Conservation (phyloP, 192 early-diverging fungal species). For the Coemansia sp. region DNA sequence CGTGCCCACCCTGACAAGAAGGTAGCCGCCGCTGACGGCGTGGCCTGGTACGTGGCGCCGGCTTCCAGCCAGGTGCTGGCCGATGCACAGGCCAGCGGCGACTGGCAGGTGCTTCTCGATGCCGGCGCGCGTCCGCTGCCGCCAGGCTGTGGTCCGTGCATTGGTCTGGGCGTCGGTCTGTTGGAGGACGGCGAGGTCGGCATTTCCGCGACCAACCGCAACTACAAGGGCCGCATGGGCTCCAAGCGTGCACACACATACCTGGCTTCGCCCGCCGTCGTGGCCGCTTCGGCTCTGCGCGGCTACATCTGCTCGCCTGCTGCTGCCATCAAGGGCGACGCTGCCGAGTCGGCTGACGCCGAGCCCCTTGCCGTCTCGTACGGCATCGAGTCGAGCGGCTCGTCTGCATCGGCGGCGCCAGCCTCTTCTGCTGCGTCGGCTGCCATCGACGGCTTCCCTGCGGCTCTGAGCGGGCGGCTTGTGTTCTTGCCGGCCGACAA, state of each 20-base stretch:
- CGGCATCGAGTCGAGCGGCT: conserved; percentile 25
- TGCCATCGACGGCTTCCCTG: conserved; percentile 70
- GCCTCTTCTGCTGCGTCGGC: conserved; percentile 9
- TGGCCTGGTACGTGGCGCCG: conserved; percentile 95
- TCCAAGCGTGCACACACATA: conserved; percentile 89
- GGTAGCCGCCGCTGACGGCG: conserved; percentile 51
- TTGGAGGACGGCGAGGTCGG: conserved; percentile 96
- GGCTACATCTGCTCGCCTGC: conserved; percentile 77
- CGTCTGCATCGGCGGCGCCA: conserved; percentile 5
- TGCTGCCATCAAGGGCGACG: conserved; percentile 25
- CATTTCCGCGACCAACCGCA: conserved; percentile 98
- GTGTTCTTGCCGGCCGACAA: conserved; percentile 92
- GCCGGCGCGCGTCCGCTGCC: conserved; percentile 89
- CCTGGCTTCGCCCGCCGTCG: conserved; percentile 92
- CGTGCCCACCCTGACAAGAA: conserved; percentile 23
- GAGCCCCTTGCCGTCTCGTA: conserved; percentile 21
- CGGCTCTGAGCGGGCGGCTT: conserved; percentile 75
- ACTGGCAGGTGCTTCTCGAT: conserved; percentile 83
- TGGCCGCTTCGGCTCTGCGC: conserved; percentile 88
- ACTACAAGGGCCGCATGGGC: conserved; percentile 99
- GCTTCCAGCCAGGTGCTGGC: conserved; percentile 89
- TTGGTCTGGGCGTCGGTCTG: conserved; percentile 88
- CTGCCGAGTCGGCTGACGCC: conserved; percentile 5
- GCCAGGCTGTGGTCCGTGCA: conserved; percentile 97
- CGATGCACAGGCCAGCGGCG: conserved; percentile 79